Conservation (phyloP, 225 moss, liverwort and hornwort species). For the Thuidium tamariscinum region DNA sequence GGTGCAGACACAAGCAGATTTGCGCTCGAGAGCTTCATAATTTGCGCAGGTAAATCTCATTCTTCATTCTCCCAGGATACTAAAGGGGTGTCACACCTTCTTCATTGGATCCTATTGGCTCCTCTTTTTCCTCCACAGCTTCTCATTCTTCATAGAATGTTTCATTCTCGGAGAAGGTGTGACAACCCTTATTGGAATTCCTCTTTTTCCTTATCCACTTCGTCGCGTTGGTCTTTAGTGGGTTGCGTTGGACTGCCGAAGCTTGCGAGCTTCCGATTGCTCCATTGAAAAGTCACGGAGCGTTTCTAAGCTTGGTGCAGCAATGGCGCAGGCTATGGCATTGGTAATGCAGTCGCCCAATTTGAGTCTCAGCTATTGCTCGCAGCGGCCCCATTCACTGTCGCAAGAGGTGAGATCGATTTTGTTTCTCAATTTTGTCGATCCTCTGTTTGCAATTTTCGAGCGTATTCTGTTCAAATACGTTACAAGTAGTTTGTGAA, state of each 20-base stretch:
- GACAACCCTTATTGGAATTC: background rate
- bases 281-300: background rate
- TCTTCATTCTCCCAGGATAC: background rate
- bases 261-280: background rate
- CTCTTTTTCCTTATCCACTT: background rate
- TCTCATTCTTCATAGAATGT: background rate
- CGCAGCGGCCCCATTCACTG: background rate
- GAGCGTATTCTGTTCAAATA: background rate
- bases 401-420: background rate
- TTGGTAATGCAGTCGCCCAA: background rate
- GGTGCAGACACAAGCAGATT: background rate
- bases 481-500: background rate
- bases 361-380: background rate
- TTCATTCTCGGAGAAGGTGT: background rate
- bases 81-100: background rate
- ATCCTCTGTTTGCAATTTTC: background rate
- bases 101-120: background rate
- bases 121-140: background rate
- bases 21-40: background rate
- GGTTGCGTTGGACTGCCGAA: background rate
- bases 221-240: background rate
- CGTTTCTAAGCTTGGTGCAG: background rate
- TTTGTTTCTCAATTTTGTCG: background rate
- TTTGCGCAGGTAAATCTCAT: background rate
- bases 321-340: constrained; percentile 2